These are phyloP conservation scores for Trichoderma hamatum DNA, from an alignment of 2,329 filamentous ascomycete genomes.

Conservation along the genomic window DNA sequence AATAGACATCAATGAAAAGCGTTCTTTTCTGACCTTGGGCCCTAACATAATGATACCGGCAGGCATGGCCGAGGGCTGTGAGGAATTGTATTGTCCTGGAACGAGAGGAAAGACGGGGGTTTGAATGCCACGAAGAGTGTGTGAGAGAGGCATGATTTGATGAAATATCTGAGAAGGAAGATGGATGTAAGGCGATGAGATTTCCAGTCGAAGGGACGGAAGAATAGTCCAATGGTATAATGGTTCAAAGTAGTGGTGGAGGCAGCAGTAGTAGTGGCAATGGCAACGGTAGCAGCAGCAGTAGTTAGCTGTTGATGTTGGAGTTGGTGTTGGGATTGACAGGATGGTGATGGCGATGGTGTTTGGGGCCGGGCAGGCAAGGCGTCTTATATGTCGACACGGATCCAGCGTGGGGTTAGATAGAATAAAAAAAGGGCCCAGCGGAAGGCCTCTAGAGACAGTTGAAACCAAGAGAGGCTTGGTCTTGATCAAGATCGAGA, in stretches of 20 bases:
- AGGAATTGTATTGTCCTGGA: not conserved
- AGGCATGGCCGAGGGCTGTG: not conserved
- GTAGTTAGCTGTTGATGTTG: not conserved
- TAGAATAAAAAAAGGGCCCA: slow-evolving; percentile 1
- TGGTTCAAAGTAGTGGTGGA: not conserved
- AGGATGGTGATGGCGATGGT: not conserved
- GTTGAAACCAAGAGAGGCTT: slow-evolving; percentile 24
- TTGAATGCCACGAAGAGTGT: slow-evolving; percentile 9
- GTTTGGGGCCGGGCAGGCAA: slow-evolving; percentile 11
- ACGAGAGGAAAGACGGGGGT: slow-evolving; percentile 11
- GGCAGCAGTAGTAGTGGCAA: not conserved
- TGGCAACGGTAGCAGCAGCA: not conserved
- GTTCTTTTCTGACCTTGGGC: slow-evolving; percentile 26
- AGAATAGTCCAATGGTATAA: not conserved
- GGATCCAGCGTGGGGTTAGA: slow-evolving; percentile 22
- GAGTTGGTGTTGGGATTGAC: not conserved
- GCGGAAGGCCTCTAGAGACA: slow-evolving; percentile 15
- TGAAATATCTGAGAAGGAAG: not conserved
- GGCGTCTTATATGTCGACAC: slow-evolving; percentile 20
- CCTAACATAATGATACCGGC: slow-evolving; percentile 25
- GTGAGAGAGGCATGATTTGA: slow-evolving; percentile 22
- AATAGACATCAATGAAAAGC: not conserved
- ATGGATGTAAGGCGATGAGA: not conserved
- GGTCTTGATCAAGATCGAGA: slow-evolving; percentile 21
- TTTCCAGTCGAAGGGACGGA: not conserved